These are phyloP conservation scores for Liriodendron chinense DNA, from an alignment of 164 flowering plant genomes.

Conservation along the genomic window DNA sequence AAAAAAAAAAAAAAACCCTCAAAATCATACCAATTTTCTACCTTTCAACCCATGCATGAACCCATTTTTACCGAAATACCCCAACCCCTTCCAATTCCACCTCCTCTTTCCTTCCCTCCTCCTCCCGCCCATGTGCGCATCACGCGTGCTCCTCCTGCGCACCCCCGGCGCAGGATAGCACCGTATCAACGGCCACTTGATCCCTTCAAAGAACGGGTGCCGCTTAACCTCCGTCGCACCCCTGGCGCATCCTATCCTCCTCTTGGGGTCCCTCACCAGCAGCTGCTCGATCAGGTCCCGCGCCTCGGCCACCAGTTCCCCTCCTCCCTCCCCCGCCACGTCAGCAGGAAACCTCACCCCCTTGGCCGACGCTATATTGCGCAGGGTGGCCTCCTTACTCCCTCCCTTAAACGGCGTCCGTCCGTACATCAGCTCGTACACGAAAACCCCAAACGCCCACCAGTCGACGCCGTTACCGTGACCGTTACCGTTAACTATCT, in stretches of 20 bases:
- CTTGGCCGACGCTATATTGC: conserved; percentile 49
- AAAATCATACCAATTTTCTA: conserved; percentile 7
- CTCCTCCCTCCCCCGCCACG: conserved; percentile 20
- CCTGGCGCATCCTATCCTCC: conserved; percentile 62
- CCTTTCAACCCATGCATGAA: conserved; percentile 7
- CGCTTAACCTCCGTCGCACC: conserved; percentile 82
- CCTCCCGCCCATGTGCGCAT: conserved; percentile 15
- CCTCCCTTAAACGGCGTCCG: conserved; percentile 79
- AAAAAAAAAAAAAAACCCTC: neutral
- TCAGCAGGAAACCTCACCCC: conserved; percentile 31
- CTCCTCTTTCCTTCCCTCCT: conserved; percentile 11
- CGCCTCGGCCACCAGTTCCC: conserved; percentile 36
- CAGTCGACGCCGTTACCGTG: conserved; percentile 91
- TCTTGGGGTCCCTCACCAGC: conserved; percentile 65
- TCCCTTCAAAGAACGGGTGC: conserved; percentile 73
- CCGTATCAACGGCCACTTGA: conserved; percentile 83
- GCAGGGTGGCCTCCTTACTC: conserved; percentile 66
- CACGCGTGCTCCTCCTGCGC: conserved; percentile 22
- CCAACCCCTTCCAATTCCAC: conserved; percentile 31
- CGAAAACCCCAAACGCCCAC: conserved; percentile 93
- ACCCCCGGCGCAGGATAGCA: conserved; percentile 64
- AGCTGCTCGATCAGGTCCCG: conserved; percentile 60
- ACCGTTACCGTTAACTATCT: conserved; percentile 61
- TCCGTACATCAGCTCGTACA: conserved; percentile 76
- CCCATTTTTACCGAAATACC: conserved; percentile 27